Percentiles rank a stretch among this genome's conserved stretches.
phyloP scores from a whole-genome alignment of 2,329 filamentous ascomycete species.

The Diaporthe vexans region DNA sequence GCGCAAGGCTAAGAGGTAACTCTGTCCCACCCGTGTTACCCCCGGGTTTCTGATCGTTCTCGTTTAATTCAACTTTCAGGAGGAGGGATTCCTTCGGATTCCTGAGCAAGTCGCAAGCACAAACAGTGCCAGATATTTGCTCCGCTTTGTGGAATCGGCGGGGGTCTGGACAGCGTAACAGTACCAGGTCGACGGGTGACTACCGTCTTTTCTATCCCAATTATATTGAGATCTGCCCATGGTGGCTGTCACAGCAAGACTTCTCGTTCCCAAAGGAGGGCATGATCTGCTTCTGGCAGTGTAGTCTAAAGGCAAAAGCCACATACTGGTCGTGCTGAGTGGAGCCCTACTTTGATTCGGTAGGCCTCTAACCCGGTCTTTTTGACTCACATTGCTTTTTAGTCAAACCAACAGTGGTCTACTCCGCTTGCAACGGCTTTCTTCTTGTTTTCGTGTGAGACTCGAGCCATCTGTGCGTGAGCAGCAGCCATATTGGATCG shows the following conservation, averaged over 20 bases:
- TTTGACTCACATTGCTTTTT: conserved; percentile 31
- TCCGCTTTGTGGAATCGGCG: not conserved
- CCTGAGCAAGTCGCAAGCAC: not conserved
- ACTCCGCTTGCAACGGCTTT: conserved; percentile 24
- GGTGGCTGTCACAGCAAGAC: conserved; percentile 16
- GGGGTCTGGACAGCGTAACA: conserved; percentile 16
- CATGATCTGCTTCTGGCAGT: conserved; percentile 2
- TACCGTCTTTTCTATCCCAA: conserved; percentile 17
- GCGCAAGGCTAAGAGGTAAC: conserved; percentile 30
- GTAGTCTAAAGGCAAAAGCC: conserved; percentile 12
- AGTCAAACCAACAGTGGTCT: conserved; percentile 6
- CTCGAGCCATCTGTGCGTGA: conserved; percentile 22
- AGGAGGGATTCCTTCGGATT: not conserved
- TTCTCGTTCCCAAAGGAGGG: not conserved
- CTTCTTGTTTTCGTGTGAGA: conserved; percentile 32
- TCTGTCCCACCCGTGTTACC: conserved; percentile 32
- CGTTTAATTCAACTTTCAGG: conserved; percentile 6
- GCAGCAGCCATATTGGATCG: conserved; percentile 6
- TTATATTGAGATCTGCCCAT: conserved; percentile 30
- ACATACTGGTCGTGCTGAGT: conserved; percentile 13
- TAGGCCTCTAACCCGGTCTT: not conserved
- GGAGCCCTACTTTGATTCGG: conserved; percentile 20
- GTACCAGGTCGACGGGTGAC: conserved; percentile 18
- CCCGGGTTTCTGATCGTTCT: conserved; percentile 18
- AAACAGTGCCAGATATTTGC: not conserved